Conservation (phyloP, 2,329 filamentous ascomycete genomes). For the Alternaria triticimaculans region DNA sequence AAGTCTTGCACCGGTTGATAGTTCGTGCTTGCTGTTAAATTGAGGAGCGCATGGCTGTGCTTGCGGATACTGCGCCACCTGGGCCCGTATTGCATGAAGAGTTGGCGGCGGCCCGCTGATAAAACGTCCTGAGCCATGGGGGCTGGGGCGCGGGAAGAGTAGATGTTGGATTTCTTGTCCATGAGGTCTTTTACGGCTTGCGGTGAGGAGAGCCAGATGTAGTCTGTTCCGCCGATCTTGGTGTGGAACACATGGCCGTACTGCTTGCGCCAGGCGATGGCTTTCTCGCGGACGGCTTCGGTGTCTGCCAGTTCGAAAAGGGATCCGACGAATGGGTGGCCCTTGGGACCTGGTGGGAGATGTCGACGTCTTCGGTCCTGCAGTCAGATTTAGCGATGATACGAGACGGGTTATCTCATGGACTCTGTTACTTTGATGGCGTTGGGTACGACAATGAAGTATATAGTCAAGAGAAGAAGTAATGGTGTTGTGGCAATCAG, state of each 20-base stretch:
- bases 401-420: background rate
- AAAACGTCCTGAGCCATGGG: slow-evolving; percentile 50
- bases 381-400: background rate
- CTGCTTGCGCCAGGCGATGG: slow-evolving; percentile 43
- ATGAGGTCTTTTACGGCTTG: slow-evolving; percentile 62
- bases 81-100: slow-evolving; percentile 53
- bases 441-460: slow-evolving; percentile 42
- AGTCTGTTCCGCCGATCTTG: slow-evolving; percentile 51
- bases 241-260: slow-evolving; percentile 51
- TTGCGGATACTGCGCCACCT: slow-evolving; percentile 47
- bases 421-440: slow-evolving; percentile 28
- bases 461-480: slow-evolving; percentile 28
- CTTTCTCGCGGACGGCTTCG: slow-evolving; percentile 41
- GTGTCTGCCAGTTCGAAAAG: slow-evolving; percentile 47
- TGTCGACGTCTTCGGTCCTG: slow-evolving; percentile 42
- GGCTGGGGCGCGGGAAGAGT: slow-evolving; percentile 53
- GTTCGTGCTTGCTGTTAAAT: slow-evolving; percentile 36
- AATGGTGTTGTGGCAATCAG: slow-evolving; percentile 24
- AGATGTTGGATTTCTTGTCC: slow-evolving; percentile 60
- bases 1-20: slow-evolving; percentile 56
- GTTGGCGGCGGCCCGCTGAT: slow-evolving; percentile 57
- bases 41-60: slow-evolving; percentile 42
- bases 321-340: slow-evolving; percentile 51
- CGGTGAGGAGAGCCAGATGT: slow-evolving; percentile 54
- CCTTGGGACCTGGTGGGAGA: slow-evolving; percentile 49